phyloP scores from a whole-genome alignment of 1,139 yeast species.

The Diutina catenulata region DNA sequence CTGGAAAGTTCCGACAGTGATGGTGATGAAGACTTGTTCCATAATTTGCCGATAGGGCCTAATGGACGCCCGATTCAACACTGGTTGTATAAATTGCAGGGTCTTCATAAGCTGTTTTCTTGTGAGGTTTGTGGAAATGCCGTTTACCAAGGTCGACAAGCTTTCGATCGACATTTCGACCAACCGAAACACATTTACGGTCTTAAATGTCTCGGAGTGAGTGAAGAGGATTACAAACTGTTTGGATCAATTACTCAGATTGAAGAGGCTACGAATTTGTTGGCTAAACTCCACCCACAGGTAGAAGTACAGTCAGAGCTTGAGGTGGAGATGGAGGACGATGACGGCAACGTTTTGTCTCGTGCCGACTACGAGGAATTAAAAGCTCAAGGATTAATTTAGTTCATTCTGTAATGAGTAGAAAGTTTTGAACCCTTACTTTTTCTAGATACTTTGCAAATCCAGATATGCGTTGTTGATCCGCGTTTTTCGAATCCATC shows the following conservation, averaged over 20 bases:
- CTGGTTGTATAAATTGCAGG: conserved; percentile 88
- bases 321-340: conserved; percentile 78
- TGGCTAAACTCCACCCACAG: conserved; percentile 35
- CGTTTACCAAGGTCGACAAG: conserved; percentile 61
- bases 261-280: conserved; percentile 53
- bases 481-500: background rate
- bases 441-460: too few species aligned
- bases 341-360: conserved; percentile 86
- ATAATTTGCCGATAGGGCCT: conserved; percentile 61
- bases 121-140: conserved; percentile 87
- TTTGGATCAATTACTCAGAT: conserved; percentile 61
- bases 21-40: conserved; percentile 16
- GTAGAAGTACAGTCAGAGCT: conserved; percentile 37
- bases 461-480: too few species aligned
- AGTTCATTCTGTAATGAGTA: conserved; percentile 6
- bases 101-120: conserved; percentile 56
- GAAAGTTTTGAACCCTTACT: too few species aligned
- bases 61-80: conserved; percentile 90
- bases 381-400: conserved; percentile 71
- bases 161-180: conserved; percentile 64
- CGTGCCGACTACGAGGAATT: conserved; percentile 72
- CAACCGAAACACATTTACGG: conserved; percentile 66
- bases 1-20: conserved; percentile 16
- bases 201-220: conserved; percentile 62
- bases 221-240: conserved; percentile 21